phyloP scores from a whole-genome alignment of 2,329 filamentous ascomycete genomes.

The Periconia digitata region DNA sequence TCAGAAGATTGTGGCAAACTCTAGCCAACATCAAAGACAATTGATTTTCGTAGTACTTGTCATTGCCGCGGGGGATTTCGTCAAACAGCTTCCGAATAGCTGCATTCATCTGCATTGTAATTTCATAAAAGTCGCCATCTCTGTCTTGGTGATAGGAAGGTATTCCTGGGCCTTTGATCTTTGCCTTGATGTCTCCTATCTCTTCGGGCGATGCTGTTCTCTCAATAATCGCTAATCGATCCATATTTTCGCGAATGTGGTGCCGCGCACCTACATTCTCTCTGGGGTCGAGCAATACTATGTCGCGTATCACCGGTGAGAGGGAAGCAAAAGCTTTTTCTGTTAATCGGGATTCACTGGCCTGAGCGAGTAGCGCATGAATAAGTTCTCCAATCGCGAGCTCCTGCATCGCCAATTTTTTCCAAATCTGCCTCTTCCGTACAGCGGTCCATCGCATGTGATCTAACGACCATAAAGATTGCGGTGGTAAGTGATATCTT shows the following conservation, averaged over 20 bases:
- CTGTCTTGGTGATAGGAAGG: constrained; percentile 44
- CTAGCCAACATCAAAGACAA: constrained; percentile 24
- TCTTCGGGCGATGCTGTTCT: constrained; percentile 16
- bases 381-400: constrained; percentile 45
- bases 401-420: constrained; percentile 48
- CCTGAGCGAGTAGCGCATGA: constrained; percentile 34
- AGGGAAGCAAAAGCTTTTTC: constrained; percentile 12
- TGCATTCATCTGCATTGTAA: constrained; percentile 32
- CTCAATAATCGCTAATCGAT: constrained; percentile 12
- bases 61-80: constrained; percentile 10
- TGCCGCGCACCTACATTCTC: constrained; percentile 8
- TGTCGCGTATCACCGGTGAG: constrained; percentile 22
- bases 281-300: constrained; percentile 6
- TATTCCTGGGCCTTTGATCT: constrained; percentile 12
- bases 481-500: constrained; percentile 43
- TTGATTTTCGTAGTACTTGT: neutral
- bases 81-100: constrained; percentile 27
- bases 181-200: constrained; percentile 9
- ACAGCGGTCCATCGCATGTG: constrained; percentile 31
- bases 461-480: constrained; percentile 49
- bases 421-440: constrained; percentile 38
- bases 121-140: constrained; percentile 37
- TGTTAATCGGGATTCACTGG: constrained; percentile 7
- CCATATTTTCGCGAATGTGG: constrained; percentile 20
- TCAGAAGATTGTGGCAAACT: constrained; percentile 66